Base-by-base conservation (phyloP, 257 asterid genomes). In the Asclepias syriaca region DNA sequence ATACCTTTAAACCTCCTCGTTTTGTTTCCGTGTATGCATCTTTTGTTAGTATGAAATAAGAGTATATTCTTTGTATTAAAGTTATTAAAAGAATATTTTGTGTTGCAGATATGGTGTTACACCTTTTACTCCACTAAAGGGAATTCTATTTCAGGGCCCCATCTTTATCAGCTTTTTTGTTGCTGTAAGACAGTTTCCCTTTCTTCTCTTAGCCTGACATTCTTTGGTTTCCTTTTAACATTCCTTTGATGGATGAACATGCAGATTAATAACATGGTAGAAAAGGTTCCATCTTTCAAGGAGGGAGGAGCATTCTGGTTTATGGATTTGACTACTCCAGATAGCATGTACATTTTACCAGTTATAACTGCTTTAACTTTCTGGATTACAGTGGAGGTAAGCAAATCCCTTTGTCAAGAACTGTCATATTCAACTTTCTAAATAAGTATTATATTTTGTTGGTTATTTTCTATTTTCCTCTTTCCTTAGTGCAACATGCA, bases 321-420 rank as follows among this genome's bases (percentile, higher is more conserved):
- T 79, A 83, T 89, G 22, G 99, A 92, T 86, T 87, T 95, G 87
- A 82, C 94, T 8, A 88, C 97, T 76, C 95, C 98, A 12, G 99
- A 95, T 84, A 71, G 72, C 84, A 72, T 92, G 90, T 87, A 79
- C 49, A 75, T 92, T 69, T 78, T 95, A 39, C 99, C 98, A 32
- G 82, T 90, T 84, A 80, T 95, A 87, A 85, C 96, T 1, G 99
- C 94, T 72, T 79, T 95, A 77, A 86, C 99, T 70, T 95, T 92
- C 84, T 92, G 89, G 99, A 81, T 90, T 55, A 90, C 93, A 7
- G 96, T 93, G 80, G 98, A 93, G 96, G 98, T 93, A 67, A 81
- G 87, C 77, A 19, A 34, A 49, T 21, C 61, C 61, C 8, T 0
- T n/a, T 60, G 5, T 27, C 34, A 69, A 46, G 61, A 54, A 60